These are phyloP conservation scores for Sanghuangporus weigelae DNA, from an alignment of 1,284 basidiomycete species.

Conservation along the genomic window DNA sequence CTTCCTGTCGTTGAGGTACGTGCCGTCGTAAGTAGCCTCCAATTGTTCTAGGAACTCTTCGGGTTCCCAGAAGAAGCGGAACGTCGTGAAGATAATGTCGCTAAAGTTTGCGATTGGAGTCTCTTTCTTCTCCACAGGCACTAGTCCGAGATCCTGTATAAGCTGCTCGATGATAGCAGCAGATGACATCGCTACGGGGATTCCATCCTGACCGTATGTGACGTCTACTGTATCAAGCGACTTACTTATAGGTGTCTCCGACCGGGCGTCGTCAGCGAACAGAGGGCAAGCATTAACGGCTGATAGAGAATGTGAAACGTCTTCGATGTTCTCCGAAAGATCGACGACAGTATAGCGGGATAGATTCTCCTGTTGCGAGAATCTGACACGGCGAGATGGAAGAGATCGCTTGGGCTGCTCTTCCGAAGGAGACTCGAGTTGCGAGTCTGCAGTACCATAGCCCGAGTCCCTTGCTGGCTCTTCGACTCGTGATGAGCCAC, in stretches of 20 bases:
- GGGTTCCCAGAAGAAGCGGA: constrained; percentile 9
- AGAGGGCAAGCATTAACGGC: not conserved
- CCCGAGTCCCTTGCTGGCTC: not conserved
- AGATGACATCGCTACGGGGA: constrained; percentile 2
- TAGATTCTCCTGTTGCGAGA: not conserved
- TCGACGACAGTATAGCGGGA: constrained; percentile 6
- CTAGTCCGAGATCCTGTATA: not conserved
- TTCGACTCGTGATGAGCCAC: not conserved
- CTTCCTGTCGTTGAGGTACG: not conserved
- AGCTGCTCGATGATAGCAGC: constrained; percentile 5
- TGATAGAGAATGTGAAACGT: not conserved
- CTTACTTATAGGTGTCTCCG: not conserved
- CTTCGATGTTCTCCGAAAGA: constrained; percentile 1
- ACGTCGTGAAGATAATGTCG: constrained; percentile 7
- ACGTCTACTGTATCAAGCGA: not conserved
- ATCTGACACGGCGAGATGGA: not conserved
- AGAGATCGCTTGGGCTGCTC: not conserved
- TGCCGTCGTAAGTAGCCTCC: not conserved
- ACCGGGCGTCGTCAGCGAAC: not conserved
- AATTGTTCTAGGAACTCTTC: not conserved
- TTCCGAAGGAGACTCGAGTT: not conserved
- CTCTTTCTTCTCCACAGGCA: not conserved
- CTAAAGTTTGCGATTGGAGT: not conserved
- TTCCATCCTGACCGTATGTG: constrained; percentile 5
- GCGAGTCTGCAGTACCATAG: not conserved